phyloP scores from a whole-genome alignment of 768 basidiomycete genomes.

The Chalciporus piperatus region DNA sequence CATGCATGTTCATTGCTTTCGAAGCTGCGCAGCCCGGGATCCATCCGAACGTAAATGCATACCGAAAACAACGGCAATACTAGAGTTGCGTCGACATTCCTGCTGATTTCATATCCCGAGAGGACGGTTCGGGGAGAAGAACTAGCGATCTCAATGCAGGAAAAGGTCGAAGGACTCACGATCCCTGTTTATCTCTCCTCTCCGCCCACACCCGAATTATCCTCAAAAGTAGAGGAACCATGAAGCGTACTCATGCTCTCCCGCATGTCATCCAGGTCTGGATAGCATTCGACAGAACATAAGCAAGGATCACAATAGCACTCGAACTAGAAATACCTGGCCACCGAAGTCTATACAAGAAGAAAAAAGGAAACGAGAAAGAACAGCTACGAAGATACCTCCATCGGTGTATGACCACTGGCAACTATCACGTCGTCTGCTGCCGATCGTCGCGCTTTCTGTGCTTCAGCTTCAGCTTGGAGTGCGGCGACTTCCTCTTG shows the following conservation, averaged over 20 bases:
- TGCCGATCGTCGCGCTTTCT: constrained; percentile 33
- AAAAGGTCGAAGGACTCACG: too few relatives aligned
- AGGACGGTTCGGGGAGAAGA: too few relatives aligned
- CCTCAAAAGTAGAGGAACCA: too few relatives aligned
- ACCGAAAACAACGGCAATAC: too few relatives aligned
- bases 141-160: too few relatives aligned
- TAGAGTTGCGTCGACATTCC: too few relatives aligned
- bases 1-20: too few relatives aligned
- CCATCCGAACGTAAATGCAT: too few relatives aligned
- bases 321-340: background rate
- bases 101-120: too few relatives aligned
- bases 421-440: constrained; percentile 30
- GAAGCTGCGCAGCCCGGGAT: too few relatives aligned
- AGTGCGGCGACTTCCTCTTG: constrained; percentile 57
- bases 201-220: too few relatives aligned
- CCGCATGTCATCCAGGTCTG: background rate
- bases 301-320: background rate
- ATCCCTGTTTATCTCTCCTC: too few relatives aligned
- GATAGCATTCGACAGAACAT: background rate
- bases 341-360: background rate
- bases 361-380: background rate
- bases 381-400: constrained; percentile 18
- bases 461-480: constrained; percentile 46
- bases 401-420: constrained; percentile 31
- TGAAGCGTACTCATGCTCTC: background rate